Evolutionary conservation across 208 protist species (phyloP), one percentile per base, ranked within the genome.

Genomic region (Leishmania tropica): DNA sequence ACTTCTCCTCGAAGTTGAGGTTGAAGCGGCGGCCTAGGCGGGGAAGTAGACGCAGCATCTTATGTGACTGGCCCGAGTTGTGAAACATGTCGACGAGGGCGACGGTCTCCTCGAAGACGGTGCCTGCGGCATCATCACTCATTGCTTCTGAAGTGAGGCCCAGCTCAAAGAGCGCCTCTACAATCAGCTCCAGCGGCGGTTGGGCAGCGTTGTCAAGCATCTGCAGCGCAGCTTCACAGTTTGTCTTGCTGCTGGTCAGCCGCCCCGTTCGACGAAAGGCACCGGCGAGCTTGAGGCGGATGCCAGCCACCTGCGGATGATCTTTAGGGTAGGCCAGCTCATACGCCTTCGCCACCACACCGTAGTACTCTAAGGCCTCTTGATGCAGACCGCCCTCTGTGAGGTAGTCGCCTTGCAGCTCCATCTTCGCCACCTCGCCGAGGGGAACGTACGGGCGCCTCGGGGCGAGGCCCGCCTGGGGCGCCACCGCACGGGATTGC

Each of bases 1-100:
- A 98, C 81, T 98, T 98, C 65, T 95, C 83, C 84, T 98, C 93
- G 72, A 85, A 90, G 84, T 98, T 98, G 53, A 96, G 88, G 67
- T 93, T 91, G 82, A 98, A 95, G 47, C 93, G 92, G 54, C 93
- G 93, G 47, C 91, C 88, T 13, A 98, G 89, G 40, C 92, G 90
- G 15, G 95, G 95, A 37, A 98, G 79, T 15, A 97, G 84, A 8
- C 95, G 90, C 40, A 98, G 78, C 95, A 96, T 96, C 28, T 93
- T 87, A 86, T 98, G 95, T 28, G 93, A 97, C 80, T 92, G 88
- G 0, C 95, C 95, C 45, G 87, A 84, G 86, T 95, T 91, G 87
- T 98, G 92, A 77, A 92, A 98, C 13, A 77, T 78, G 54, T 96
- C 88, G 45, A 94, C 89, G 28, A 98, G 75, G 13, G 79, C 81